These are phyloP conservation scores for Didymella pomorum DNA, from an alignment of 2,329 filamentous ascomycete species.

Conservation along the genomic window DNA sequence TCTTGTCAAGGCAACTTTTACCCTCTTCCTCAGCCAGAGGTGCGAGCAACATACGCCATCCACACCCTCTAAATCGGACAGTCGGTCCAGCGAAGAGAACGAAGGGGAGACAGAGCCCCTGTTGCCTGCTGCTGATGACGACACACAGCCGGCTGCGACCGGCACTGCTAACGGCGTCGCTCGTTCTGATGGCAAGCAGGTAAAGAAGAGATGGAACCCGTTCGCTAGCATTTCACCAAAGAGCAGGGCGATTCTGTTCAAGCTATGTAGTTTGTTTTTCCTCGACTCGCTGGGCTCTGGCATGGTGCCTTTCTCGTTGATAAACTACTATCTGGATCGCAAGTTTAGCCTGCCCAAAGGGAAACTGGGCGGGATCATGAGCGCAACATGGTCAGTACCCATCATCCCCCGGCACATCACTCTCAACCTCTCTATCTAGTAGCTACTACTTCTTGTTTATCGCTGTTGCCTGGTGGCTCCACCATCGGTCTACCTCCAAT, in stretches of 20 bases:
- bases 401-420: too few relatives aligned
- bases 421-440: too few relatives aligned
- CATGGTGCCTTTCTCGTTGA: constrained; percentile 62
- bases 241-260: constrained; percentile 63
- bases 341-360: constrained; percentile 64
- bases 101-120: constrained; percentile 34
- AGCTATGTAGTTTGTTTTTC: constrained; percentile 72
- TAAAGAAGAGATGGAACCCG: constrained; percentile 31
- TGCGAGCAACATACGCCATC: constrained; percentile 45
- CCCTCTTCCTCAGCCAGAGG: constrained; percentile 48
- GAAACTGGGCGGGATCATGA: constrained; percentile 63
- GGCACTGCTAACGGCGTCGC: not conserved
- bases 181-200: not conserved
- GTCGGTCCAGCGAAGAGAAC: not conserved
- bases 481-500: too few relatives aligned
- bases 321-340: constrained; percentile 65
- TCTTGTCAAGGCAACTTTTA: constrained; percentile 49
- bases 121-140: constrained; percentile 23
- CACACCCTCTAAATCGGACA: not conserved
- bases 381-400: constrained; percentile 50
- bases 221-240: constrained; percentile 66
- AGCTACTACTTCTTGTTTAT: too few relatives aligned
- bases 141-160: not conserved
- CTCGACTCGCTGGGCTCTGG: constrained; percentile 76
- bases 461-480: too few relatives aligned